A percentile compares a stretch with the other conserved stretches of the same genome.
These are phyloP conservation scores for Lachnellula hyalina DNA, from an alignment of 2,329 filamentous ascomycete species.

Conservation along the genomic window DNA sequence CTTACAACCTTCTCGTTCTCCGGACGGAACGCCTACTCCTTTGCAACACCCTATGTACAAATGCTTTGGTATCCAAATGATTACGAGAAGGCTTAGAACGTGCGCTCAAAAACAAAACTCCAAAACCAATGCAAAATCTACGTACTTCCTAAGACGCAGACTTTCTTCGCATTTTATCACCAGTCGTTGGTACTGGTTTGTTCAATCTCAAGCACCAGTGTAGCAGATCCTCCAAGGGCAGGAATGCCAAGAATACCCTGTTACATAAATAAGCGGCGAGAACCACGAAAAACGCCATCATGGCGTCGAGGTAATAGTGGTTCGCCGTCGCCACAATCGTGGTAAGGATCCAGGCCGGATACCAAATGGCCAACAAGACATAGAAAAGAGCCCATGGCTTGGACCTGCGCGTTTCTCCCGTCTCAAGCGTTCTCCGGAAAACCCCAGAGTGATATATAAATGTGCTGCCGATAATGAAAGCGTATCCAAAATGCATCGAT, in stretches of 20 bases:
- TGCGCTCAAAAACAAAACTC: background rate
- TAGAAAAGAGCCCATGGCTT: slow-evolving; percentile 41
- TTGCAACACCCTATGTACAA: background rate
- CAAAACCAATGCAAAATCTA: background rate
- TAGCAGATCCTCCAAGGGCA: slow-evolving; percentile 45
- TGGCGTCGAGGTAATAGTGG: slow-evolving; percentile 49
- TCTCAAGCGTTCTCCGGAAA: slow-evolving; percentile 33
- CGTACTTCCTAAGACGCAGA: background rate
- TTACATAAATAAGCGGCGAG: slow-evolving; percentile 43
- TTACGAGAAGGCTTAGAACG: background rate
- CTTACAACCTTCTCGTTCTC: background rate
- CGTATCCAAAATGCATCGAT: slow-evolving; percentile 49
- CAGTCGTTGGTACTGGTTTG: slow-evolving; percentile 46
- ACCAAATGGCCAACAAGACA: slow-evolving; percentile 37
- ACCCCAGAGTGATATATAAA: slow-evolving; percentile 49
- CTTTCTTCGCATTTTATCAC: slow-evolving; percentile 28
- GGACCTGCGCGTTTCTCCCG: slow-evolving; percentile 38
- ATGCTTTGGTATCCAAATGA: slow-evolving; percentile 14
- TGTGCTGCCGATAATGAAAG: slow-evolving; percentile 47
- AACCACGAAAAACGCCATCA: slow-evolving; percentile 42
- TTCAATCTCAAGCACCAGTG: slow-evolving; percentile 42
- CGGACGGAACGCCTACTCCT: slow-evolving; percentile 3
- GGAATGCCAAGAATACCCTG: slow-evolving; percentile 42
- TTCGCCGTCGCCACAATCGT: slow-evolving; percentile 51
- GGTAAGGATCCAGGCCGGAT: slow-evolving; percentile 42